Evolutionary conservation across 805 yeast genomes (phyloP).

Genomic region (Scheffersomyces stipitis): DNA sequence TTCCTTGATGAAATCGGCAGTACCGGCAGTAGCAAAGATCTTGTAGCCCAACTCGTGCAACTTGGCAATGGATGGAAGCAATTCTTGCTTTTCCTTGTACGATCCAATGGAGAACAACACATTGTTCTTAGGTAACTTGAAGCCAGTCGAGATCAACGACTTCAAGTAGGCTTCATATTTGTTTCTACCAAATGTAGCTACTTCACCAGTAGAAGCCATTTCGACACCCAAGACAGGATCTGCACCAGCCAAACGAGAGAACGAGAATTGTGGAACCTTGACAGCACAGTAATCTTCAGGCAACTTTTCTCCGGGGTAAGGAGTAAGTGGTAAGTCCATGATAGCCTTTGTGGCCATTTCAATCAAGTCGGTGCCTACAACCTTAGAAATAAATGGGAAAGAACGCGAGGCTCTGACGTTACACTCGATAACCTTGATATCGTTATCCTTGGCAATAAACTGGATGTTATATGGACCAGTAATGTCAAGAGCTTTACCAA

Average conservation of each 20-base stretch:
- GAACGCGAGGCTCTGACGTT: constrained; percentile 99
- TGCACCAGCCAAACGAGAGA: constrained; percentile 95
- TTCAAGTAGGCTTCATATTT: constrained; percentile 97
- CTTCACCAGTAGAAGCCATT: constrained; percentile 99
- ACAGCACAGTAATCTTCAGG: constrained; percentile 95
- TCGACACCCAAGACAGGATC: constrained; percentile 98
- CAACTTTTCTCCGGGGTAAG: constrained; percentile 85
- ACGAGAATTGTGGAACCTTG: constrained; percentile 96
- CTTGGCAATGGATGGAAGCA: constrained; percentile 82
- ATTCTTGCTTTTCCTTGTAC: constrained; percentile 91
- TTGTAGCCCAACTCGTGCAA: constrained; percentile 82
- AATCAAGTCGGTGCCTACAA: constrained; percentile 92
- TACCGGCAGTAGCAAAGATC: constrained; percentile 97
- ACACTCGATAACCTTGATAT: constrained; percentile 97
- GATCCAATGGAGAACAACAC: constrained; percentile 94
- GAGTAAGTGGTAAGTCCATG: constrained; percentile 80
- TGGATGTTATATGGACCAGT: constrained; percentile 98
- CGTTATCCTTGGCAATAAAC: constrained; percentile 92
- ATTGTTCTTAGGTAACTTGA: constrained; percentile 92
- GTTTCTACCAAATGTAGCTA: constrained; percentile 93
- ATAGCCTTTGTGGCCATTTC: constrained; percentile 97
- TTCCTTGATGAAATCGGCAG: constrained; percentile 96
- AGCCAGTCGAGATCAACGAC: constrained; percentile 92
- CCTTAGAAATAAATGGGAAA: constrained; percentile 97
- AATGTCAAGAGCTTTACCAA: constrained; percentile 90